These are phyloP conservation scores for Hymenochaete sp. DNA, from an alignment of 1,284 basidiomycete species.

Conservation along the genomic window DNA sequence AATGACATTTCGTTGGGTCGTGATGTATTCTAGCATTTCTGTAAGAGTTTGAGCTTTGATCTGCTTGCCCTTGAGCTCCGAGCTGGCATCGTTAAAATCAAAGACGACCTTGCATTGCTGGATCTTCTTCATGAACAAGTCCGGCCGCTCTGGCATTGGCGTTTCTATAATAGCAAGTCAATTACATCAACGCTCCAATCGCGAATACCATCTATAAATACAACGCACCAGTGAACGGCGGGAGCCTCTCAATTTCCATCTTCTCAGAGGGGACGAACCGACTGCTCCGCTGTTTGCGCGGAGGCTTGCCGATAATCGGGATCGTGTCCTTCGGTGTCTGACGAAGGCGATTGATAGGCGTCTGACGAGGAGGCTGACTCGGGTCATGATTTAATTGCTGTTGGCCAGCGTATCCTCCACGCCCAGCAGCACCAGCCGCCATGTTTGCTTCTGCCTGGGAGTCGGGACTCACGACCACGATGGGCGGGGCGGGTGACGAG, in stretches of 20 bases:
- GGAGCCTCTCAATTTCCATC: constrained; percentile 92
- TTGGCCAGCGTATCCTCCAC: constrained; percentile 34
- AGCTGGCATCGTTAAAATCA: constrained; percentile 97
- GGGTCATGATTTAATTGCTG: constrained; percentile 43
- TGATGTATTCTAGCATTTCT: constrained; percentile 99
- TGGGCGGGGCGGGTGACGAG: constrained; percentile 61
- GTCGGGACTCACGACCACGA: constrained; percentile 85
- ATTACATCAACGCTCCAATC: constrained; percentile 18
- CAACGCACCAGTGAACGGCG: constrained; percentile 84
- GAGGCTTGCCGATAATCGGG: constrained; percentile 89
- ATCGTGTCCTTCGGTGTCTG: constrained; percentile 88
- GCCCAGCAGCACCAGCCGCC: constrained; percentile 18
- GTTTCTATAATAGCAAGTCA: constrained; percentile 56
- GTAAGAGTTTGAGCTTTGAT: constrained; percentile 97
- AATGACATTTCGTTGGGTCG: constrained; percentile 92
- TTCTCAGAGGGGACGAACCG: constrained; percentile 95
- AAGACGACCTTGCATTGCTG: constrained; percentile 96
- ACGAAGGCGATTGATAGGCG: constrained; percentile 56
- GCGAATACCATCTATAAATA: constrained; percentile 9
- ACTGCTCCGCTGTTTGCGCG: constrained; percentile 91
- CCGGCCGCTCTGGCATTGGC: constrained; percentile 78
- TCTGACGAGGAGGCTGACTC: constrained; percentile 44
- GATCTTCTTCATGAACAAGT: constrained; percentile 91
- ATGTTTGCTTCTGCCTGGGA: constrained; percentile 45
- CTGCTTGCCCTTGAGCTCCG: constrained; percentile 95